These are phyloP conservation scores for Phytophthora nicotianae DNA, from an alignment of 352 stramenopile species.

Conservation along the genomic window DNA sequence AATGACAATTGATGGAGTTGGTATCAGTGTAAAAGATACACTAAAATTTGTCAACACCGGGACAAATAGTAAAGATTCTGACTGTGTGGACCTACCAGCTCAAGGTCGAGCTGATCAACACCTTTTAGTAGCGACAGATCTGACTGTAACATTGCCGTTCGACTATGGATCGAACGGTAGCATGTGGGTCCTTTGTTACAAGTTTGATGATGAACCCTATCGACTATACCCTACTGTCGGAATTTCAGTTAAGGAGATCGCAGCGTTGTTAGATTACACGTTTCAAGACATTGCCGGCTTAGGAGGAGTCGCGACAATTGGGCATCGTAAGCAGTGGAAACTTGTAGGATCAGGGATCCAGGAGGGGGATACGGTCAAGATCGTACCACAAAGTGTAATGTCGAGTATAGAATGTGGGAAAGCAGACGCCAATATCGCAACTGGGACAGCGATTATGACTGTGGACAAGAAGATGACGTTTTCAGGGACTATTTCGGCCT, in stretches of 20 bases:
- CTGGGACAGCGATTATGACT: slow-evolving; percentile 45
- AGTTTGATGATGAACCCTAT: slow-evolving; percentile 62
- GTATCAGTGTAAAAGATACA: slow-evolving; percentile 49
- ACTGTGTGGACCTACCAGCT: slow-evolving; percentile 43
- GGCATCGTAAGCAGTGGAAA: slow-evolving; percentile 53
- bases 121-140: slow-evolving; percentile 46
- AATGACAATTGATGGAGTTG: slow-evolving; percentile 60
- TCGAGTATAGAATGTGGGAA: slow-evolving; percentile 55
- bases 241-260: slow-evolving; percentile 61
- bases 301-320: slow-evolving; percentile 51
- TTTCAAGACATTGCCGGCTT: slow-evolving; percentile 33
- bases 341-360: slow-evolving; percentile 53
- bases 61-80: slow-evolving; percentile 23
- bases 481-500: slow-evolving; percentile 41
- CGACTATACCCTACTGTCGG: slow-evolving; percentile 46
- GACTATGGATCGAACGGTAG: slow-evolving; percentile 51
- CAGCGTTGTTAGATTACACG: slow-evolving; percentile 44
- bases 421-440: slow-evolving; percentile 40
- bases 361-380: slow-evolving; percentile 53
- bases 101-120: slow-evolving; percentile 41
- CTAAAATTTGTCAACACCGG: slow-evolving; percentile 56
- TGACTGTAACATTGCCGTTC: slow-evolving; percentile 60
- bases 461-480: slow-evolving; percentile 40
- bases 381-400: slow-evolving; percentile 53
- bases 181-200: slow-evolving; percentile 67